Evolutionary conservation across 106 monocot species (phyloP), one percentile per base, ranked within the genome.

Genomic region (Acorus calamus): DNA sequence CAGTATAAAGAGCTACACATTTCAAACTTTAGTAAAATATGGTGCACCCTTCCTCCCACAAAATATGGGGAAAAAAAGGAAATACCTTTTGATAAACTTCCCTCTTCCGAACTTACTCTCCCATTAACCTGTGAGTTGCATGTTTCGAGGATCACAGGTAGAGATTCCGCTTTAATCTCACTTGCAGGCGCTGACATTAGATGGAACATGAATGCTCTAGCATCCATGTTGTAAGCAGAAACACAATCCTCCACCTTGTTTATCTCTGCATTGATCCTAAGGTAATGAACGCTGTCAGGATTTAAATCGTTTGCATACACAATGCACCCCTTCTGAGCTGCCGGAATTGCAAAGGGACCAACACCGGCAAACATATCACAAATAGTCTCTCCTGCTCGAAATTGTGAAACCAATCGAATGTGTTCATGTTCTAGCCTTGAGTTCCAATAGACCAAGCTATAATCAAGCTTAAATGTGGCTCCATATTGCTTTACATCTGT

Each of bases 391-490:
- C 92, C 98, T 71, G 54, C 73, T 12, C 73, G 62, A 69, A 98
- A 98, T 41, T 74, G 78, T 42, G 92, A 88, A 73, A 92, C 81
- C 14, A 98, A 69, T 64, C 92, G 77, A 53, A 76, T 88, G 58
- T 98, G 98, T 67, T 98, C 98, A 81, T 92, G 85, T 61, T 98
- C 98, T 53, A 98, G 83, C 71, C 98, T 98, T 48, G 98, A 98
- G 50, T 98, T 98, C 98, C 98, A 98, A 53, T 98, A 98, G 12
- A 92, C 98, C 50, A 77, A 75, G 46, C 83, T 42, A 52, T 98
- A 98, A 78, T 98, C 86, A 61, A 98, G 92, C 69, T 65, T 79
- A 76, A 98, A 98, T 67, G 66, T 92, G 43, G 88, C 91, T 52
- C 98, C 88, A 73, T 92, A 86, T 66, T 98, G 98, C 69, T 92